Evolutionary conservation across 805 yeast genomes (phyloP).

Genomic region (Saturnispora ahearnii): DNA sequence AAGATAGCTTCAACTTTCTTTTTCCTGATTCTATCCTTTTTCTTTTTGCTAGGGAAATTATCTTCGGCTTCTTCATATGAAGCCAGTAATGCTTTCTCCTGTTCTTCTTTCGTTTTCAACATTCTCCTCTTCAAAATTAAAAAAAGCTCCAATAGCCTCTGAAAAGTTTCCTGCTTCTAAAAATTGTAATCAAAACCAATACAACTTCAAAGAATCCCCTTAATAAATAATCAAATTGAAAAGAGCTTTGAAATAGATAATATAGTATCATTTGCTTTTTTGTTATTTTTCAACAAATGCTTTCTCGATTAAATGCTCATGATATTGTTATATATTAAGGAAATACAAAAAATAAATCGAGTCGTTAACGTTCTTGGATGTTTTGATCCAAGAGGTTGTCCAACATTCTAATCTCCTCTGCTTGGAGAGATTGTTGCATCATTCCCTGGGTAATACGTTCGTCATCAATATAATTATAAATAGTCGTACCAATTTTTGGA

Average conservation of each 20-base stretch:
- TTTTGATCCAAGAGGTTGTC: slow-evolving; percentile 17
- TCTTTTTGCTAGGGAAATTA: slow-evolving; percentile 8
- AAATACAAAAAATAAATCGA: not conserved
- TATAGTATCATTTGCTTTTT: not conserved
- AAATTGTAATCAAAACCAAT: not conserved
- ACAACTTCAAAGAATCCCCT: too few species aligned
- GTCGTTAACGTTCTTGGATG: slow-evolving; percentile 8
- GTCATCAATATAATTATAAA: slow-evolving; percentile 39
- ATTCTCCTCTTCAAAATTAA: not conserved
- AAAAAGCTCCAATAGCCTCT: not conserved
- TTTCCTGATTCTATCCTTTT: slow-evolving; percentile 5
- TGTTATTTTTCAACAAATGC: not conserved
- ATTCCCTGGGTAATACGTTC: slow-evolving; percentile 37
- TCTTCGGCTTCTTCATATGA: slow-evolving; percentile 5
- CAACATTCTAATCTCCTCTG: slow-evolving; percentile 21
- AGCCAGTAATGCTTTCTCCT: not conserved
- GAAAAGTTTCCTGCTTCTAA: not conserved
- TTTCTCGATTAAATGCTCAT: not conserved
- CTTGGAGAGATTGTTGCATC: slow-evolving; percentile 17
- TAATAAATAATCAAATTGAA: too few species aligned
- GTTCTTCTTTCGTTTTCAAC: not conserved
- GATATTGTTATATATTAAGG: too few species aligned
- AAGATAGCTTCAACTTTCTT: slow-evolving; percentile 9
- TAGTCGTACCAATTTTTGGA: slow-evolving; percentile 42
- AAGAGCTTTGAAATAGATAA: too few species aligned